Conservation (phyloP, 805 yeast species). For the Torulaspora franciscae region DNA sequence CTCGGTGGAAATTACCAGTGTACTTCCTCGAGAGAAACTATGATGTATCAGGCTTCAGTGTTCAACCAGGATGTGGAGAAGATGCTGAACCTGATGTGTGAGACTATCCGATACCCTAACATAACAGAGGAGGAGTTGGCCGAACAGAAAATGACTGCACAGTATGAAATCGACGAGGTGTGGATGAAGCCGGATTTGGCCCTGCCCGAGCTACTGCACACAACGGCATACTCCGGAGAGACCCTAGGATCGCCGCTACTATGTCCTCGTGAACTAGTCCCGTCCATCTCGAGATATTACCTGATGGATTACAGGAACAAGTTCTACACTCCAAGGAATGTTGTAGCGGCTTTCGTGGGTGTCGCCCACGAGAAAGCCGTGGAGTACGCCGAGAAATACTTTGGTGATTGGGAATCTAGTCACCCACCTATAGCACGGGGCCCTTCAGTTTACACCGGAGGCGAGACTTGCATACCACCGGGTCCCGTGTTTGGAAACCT, state of each 20-base stretch:
- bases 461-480: slow-evolving; percentile 51
- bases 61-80: slow-evolving; percentile 78
- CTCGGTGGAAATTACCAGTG: slow-evolving; percentile 95
- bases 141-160: slow-evolving; percentile 68
- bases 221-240: slow-evolving; percentile 65
- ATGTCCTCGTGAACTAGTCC: slow-evolving; percentile 68
- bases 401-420: slow-evolving; percentile 53
- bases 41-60: slow-evolving; percentile 91
- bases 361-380: slow-evolving; percentile 66
- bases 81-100: slow-evolving; percentile 72
- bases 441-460: slow-evolving; percentile 53
- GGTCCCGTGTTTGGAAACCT: slow-evolving; percentile 55
- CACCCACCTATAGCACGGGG: slow-evolving; percentile 29
- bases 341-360: slow-evolving; percentile 86
- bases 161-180: slow-evolving; percentile 78
- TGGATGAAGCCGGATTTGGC: slow-evolving; percentile 77
- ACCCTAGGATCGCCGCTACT: slow-evolving; percentile 83
- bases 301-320: slow-evolving; percentile 56
- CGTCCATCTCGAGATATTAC: slow-evolving; percentile 47
- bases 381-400: slow-evolving; percentile 52
- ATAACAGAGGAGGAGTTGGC: slow-evolving; percentile 64
- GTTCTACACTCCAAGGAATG: slow-evolving; percentile 72
- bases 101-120: slow-evolving; percentile 70
- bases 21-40: slow-evolving; percentile 83
- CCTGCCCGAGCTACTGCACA: slow-evolving; percentile 86